Evolutionary conservation across 2,329 filamentous ascomycete genomes (phyloP), one percentile per base, ranked within the genome.

Genomic region (Mariannaea elegans): DNA sequence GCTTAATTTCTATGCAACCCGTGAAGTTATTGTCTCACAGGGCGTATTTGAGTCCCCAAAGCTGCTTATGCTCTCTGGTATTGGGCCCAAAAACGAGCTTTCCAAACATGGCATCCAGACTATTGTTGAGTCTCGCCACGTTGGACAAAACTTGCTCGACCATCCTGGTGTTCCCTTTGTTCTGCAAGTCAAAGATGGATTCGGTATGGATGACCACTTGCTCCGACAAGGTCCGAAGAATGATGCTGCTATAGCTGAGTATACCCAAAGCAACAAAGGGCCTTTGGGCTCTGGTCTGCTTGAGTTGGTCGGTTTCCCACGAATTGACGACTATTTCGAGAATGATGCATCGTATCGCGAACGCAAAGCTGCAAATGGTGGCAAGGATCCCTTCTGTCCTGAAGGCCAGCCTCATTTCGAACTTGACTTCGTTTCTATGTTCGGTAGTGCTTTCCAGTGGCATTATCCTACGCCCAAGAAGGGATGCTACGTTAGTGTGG

Each of bases 41-140:
- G 87, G 87, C 18, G 81, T 85, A 2, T 90, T 85, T 74, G 87
- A 89, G 74, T 83, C 82, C 1, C 87, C 87, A 2, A 87, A 90
- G 72, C 73, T 91, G 2, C 82, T 91, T 7, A 87, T 88, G 77
- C 81, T 90, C 2, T 84, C 80, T 50, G 88, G 88, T 14, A 80
- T 90, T 45, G 88, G 88, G 0, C 86, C 86, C 0, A 69, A 72
- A 6, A 70, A 75, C 0, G 82, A 87, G 63, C 79, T 91, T 3
- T 63, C 79, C 16, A 76, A 77, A 53, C 80, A 84, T 65, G 74
- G 78, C 13, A 89, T 90, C 62, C 67, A 78, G 0, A 74, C 85
- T 1, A 65, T 87, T 24, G 77, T 81, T 4, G 80, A 89, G 63
- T 82, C 86, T 0, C 83, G 83, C 1, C 85, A 88, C 38, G 87